Conservation (phyloP, 495 filamentous ascomycete genomes). For the Penicillium crystallinum region DNA sequence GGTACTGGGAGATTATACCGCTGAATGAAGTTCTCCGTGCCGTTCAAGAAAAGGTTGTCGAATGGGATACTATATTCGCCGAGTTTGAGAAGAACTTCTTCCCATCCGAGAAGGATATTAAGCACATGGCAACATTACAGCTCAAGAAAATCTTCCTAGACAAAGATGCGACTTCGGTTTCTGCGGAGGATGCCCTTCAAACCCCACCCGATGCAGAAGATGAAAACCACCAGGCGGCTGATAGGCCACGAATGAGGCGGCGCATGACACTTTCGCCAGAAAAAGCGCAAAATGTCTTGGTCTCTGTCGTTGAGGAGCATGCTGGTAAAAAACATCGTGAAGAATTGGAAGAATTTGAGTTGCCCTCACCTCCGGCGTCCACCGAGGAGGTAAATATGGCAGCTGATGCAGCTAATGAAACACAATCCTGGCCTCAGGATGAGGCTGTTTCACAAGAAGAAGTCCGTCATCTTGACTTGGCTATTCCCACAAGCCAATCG, state of each 20-base stretch:
- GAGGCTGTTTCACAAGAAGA: slow-evolving; percentile 40
- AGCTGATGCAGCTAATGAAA: slow-evolving; percentile 10
- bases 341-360: slow-evolving; percentile 12
- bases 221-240: slow-evolving; percentile 38
- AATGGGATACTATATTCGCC: slow-evolving; percentile 87
- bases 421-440: slow-evolving; percentile 19
- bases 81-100: slow-evolving; percentile 93
- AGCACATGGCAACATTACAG: slow-evolving; percentile 83
- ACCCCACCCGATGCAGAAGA: slow-evolving; percentile 56
- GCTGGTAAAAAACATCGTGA: slow-evolving; percentile 36
- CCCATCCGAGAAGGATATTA: slow-evolving; percentile 95
- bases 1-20: slow-evolving; percentile 94
- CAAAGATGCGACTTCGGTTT: slow-evolving; percentile 66
- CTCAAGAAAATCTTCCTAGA: slow-evolving; percentile 94
- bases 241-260: slow-evolving; percentile 33
- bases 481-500: slow-evolving; percentile 46
- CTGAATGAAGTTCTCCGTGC: slow-evolving; percentile 81
- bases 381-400: slow-evolving; percentile 12
- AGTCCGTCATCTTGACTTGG: slow-evolving; percentile 67
- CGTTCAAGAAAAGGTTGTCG: slow-evolving; percentile 86
- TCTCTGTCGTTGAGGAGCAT: slow-evolving; percentile 66
- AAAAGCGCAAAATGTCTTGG: slow-evolving; percentile 62
- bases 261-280: slow-evolving; percentile 58
- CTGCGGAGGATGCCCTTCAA: slow-evolving; percentile 37
- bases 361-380: slow-evolving; percentile 4